phyloP scores from a whole-genome alignment of 768 basidiomycete species.

The Xerocomellus amylosporus region DNA sequence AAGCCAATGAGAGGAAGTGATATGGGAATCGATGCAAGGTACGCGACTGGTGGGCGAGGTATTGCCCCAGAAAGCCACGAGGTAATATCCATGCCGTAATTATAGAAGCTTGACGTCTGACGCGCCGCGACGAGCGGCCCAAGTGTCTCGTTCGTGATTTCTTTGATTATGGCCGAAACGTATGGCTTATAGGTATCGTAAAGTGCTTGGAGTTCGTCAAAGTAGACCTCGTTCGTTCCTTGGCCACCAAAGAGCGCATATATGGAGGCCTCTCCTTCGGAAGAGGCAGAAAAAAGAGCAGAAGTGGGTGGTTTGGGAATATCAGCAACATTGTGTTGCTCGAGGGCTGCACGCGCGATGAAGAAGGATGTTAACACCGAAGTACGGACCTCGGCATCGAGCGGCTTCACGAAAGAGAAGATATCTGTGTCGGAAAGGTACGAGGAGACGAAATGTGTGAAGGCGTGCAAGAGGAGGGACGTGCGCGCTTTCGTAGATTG shows the following conservation, averaged over 20 bases:
- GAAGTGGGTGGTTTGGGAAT: conserved; percentile 62
- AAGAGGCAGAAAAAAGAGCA: conserved; percentile 64
- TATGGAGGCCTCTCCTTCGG: conserved; percentile 63
- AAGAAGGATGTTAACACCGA: conserved; percentile 79
- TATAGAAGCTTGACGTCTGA: conserved; percentile 60
- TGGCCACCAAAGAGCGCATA: conserved; percentile 98
- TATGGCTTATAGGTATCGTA: conserved; percentile 92
- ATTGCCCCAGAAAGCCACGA: conserved; percentile 77
- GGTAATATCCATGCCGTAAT: conserved; percentile 74
- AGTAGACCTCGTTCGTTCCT: conserved; percentile 97
- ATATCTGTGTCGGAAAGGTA: conserved; percentile 75
- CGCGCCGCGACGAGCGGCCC: conserved; percentile 63
- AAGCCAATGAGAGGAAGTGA: conserved; percentile 96
- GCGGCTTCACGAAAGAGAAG: conserved; percentile 74
- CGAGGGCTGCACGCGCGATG: conserved; percentile 66
- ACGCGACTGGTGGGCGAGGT: conserved; percentile 74
- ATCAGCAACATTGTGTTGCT: conserved; percentile 48
- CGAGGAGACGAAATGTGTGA: conserved; percentile 73
- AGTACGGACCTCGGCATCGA: conserved; percentile 73
- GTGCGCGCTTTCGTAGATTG: conserved; percentile 52
- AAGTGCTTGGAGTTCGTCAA: conserved; percentile 89
- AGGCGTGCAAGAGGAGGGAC: conserved; percentile 68
- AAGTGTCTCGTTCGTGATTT: conserved; percentile 65
- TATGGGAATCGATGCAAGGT: conserved; percentile 89
- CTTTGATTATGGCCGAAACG: conserved; percentile 65